Conservation (phyloP, 2,329 filamentous ascomycete genomes). For the Penicillium sp. region DNA sequence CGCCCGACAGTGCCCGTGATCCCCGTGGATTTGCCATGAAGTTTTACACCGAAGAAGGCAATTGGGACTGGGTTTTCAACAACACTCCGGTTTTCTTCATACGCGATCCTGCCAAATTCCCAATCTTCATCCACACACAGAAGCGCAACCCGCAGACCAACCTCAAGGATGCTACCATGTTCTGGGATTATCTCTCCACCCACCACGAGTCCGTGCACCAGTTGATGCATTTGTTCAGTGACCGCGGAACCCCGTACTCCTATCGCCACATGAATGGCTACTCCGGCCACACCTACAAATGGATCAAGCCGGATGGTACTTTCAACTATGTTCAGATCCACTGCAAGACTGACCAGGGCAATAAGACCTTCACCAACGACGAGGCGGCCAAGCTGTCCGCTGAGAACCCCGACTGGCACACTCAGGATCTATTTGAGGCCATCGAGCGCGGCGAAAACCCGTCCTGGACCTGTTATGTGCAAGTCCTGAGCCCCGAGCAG, state of each 20-base stretch:
- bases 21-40: constrained; percentile 51
- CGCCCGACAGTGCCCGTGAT: constrained; percentile 50
- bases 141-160: constrained; percentile 64
- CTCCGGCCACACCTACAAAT: constrained; percentile 34
- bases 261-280: constrained; percentile 54
- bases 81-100: constrained; percentile 44
- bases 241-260: constrained; percentile 51
- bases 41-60: constrained; percentile 52
- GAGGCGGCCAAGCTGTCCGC: constrained; percentile 52
- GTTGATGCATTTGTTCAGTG: constrained; percentile 59
- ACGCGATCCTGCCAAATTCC: constrained; percentile 45
- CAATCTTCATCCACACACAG: constrained; percentile 54
- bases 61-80: constrained; percentile 32
- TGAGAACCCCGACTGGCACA: constrained; percentile 56
- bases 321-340: constrained; percentile 62
- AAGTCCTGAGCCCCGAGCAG: constrained; percentile 53
- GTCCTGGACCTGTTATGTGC: constrained; percentile 54
- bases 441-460: constrained; percentile 58
- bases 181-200: constrained; percentile 58
- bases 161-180: constrained; percentile 61
- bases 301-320: constrained; percentile 40
- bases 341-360: constrained; percentile 55
- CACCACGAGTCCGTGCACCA: constrained; percentile 59
- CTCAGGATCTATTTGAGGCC: constrained; percentile 58
- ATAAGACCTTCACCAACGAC: constrained; percentile 51